phyloP scores from a whole-genome alignment of 2,329 filamentous ascomycete genomes.

The Trichoderma oligosporum region DNA sequence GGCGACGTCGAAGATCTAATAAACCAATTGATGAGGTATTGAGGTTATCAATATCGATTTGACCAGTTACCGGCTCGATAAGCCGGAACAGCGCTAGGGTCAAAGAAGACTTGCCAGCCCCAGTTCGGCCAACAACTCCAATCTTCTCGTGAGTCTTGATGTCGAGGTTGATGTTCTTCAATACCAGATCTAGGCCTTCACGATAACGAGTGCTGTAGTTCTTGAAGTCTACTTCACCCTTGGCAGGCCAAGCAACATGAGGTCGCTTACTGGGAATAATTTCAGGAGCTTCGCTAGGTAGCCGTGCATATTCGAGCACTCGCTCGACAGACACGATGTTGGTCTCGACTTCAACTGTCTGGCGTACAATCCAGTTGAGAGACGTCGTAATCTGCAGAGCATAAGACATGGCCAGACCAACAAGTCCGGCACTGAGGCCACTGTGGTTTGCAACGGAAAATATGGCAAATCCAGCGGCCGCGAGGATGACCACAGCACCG shows the following conservation, averaged over 20 bases:
- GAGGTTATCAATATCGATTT: constrained; percentile 83
- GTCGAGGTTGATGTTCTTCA: constrained; percentile 86
- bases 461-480: constrained; percentile 77
- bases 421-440: constrained; percentile 64
- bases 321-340: constrained; percentile 99
- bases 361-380: constrained; percentile 97
- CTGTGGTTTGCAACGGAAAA: constrained; percentile 69
- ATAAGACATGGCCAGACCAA: constrained; percentile 95
- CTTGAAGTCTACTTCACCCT: constrained; percentile 83
- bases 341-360: constrained; percentile 99
- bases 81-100: constrained; percentile 93
- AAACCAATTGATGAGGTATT: constrained; percentile 89
- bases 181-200: constrained; percentile 80
- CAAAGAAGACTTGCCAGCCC: constrained; percentile 91
- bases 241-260: constrained; percentile 83
- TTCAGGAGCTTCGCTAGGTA: constrained; percentile 92
- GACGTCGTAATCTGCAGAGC: constrained; percentile 95
- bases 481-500: constrained; percentile 87
- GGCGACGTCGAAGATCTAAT: constrained; percentile 77
- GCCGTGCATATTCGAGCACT: constrained; percentile 87
- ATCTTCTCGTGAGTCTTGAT: constrained; percentile 98
- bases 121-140: constrained; percentile 92
- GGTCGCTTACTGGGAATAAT: constrained; percentile 85
- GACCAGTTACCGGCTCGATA: constrained; percentile 79
- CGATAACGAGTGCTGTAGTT: constrained; percentile 95